Evolutionary conservation across 2,329 filamentous ascomycete species (phyloP).

Genomic region (Corinectria fuckeliana): DNA sequence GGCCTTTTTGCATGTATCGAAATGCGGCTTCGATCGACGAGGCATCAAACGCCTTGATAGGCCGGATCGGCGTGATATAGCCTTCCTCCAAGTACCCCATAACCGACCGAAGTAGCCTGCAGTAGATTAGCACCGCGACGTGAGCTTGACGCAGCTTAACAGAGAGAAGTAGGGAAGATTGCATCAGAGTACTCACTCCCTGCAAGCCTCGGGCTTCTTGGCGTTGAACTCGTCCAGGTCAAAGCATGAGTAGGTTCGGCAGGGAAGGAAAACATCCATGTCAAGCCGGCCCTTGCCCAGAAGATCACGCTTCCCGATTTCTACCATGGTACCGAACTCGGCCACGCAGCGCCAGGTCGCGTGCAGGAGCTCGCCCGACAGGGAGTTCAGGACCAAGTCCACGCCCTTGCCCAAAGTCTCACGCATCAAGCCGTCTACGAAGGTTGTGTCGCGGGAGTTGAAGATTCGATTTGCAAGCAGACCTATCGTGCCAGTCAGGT

Average conservation of each 20-base stretch:
- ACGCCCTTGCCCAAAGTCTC: slow-evolving; percentile 38
- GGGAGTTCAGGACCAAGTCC: slow-evolving; percentile 42
- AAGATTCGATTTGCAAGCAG: slow-evolving; percentile 36
- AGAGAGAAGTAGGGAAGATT: no score
- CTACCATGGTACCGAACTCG: slow-evolving; percentile 43
- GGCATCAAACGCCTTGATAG: slow-evolving; percentile 32
- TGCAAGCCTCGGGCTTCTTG: no score
- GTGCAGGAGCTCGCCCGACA: slow-evolving; percentile 39
- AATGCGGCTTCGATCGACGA: slow-evolving; percentile 33
- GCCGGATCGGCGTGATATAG: slow-evolving; percentile 28
- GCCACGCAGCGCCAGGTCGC: slow-evolving; percentile 46
- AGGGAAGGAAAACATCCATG: slow-evolving; percentile 41
- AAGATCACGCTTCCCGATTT: slow-evolving; percentile 46
- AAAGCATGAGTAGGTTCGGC: no score
- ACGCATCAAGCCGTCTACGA: slow-evolving; percentile 32
- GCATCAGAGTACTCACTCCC: no score
- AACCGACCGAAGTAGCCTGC: no score
- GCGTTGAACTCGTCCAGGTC: no score
- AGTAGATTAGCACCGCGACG: no score
- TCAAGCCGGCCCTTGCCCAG: slow-evolving; percentile 46
- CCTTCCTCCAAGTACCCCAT: slow-evolving; percentile 34
- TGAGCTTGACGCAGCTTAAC: no score
- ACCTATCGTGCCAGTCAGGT: slow-evolving; percentile 33
- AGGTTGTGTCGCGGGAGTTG: slow-evolving; percentile 34
- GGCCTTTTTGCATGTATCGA: slow-evolving; percentile 50